Evolutionary conservation across 2,329 filamentous ascomycete genomes (phyloP).

Genomic region (Aspergillus pseudonomiae): DNA sequence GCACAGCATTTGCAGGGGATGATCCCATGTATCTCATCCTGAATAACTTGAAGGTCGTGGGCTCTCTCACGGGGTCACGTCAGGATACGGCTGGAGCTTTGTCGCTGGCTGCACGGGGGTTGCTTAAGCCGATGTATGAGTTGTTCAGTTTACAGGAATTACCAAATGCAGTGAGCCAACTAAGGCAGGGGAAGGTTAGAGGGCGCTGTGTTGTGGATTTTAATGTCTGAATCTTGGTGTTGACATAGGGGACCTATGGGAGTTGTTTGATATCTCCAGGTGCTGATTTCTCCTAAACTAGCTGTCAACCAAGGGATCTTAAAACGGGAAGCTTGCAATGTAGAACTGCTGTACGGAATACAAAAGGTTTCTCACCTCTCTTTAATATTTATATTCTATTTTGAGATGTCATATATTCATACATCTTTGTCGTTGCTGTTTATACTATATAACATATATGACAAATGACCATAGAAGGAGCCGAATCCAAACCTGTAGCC

Average conservation of each 20-base stretch:
- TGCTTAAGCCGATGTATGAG: background rate
- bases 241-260: background rate
- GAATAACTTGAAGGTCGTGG: background rate
- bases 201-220: background rate
- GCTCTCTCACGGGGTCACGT: background rate
- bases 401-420: too few species aligned
- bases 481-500: too few species aligned
- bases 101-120: background rate
- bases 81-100: background rate
- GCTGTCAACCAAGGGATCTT: too few species aligned
- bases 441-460: too few species aligned
- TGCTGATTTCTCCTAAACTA: too few species aligned
- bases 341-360: too few species aligned
- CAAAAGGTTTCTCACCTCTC: too few species aligned
- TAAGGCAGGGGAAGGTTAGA: background rate
- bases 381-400: too few species aligned
- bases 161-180: background rate
- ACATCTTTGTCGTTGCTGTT: too few species aligned
- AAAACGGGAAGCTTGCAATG: too few species aligned
- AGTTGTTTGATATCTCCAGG: too few species aligned
- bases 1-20: background rate
- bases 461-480: too few species aligned
- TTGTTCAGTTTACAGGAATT: background rate
- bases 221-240: background rate
- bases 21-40: background rate